These are phyloP conservation scores for Chlorella variabilis DNA, from an alignment of 163 green algal species.

Conservation along the genomic window DNA sequence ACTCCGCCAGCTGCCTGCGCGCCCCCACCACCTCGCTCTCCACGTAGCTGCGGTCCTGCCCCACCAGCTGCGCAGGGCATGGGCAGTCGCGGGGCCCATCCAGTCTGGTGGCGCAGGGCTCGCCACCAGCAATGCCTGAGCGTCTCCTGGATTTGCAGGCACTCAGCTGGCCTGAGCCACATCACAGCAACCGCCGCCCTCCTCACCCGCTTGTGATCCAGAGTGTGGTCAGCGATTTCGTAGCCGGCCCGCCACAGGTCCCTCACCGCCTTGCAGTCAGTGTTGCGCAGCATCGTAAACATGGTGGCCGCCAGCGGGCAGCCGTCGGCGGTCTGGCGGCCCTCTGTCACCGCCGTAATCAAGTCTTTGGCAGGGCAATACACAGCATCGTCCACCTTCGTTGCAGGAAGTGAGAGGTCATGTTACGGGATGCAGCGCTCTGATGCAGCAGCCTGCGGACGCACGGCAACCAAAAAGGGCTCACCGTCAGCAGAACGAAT, in stretches of 20 bases:
- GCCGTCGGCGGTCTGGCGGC: background rate
- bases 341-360: background rate
- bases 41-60: background rate
- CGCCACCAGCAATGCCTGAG: background rate
- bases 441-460: no score
- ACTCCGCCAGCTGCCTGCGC: conserved; percentile 6
- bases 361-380: background rate
- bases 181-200: background rate
- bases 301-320: conserved; percentile 16
- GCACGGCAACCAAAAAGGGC: no score
- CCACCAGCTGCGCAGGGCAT: background rate
- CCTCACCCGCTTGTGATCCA: conserved; percentile 23
- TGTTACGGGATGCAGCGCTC: no score
- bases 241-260: background rate
- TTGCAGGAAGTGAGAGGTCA: background rate
- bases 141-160: background rate
- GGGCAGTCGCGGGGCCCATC: no score
- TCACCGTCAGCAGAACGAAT: conserved; percentile 34
- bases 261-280: background rate
- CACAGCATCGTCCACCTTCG: conserved; percentile 11
- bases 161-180: no score
- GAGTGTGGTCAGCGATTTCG: conserved; percentile 16
- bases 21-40: background rate
- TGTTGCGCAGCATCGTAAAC: conserved; percentile 10
- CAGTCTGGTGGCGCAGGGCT: background rate